Base-by-base conservation (phyloP, 805 yeast genomes). In the Tetrapisispora nanseiensis region DNA sequence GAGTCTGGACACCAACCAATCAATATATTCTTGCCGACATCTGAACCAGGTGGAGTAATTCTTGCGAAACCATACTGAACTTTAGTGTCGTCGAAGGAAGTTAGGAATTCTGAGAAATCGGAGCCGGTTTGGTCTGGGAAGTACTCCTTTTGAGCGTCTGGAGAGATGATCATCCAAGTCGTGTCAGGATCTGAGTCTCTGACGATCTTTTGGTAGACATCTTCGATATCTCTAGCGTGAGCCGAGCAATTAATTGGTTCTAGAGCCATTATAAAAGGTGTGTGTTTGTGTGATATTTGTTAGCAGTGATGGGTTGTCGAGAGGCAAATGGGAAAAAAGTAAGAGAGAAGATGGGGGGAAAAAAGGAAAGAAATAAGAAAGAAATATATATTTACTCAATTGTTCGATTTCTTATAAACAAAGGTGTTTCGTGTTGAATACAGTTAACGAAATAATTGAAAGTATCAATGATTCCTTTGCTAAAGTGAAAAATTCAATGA, bases 1-100 rank as follows among this genome's bases (percentile, higher is more conserved):
- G 90, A 85, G 62, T 92, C 97, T 6, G 98, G 98, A 66, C 95
- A 85, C 96, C 96, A 90, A 40, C 97, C 97, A 30, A 92, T 71
- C 37, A 92, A 69, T 26, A 90, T 74, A 50, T 85, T 70, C 68
- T 92, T 92, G 56, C 76, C 75, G 28, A 92, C 89, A 52, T 84
- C 92, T 4, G 95, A 82, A n/a, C 92, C 94, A 43, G 90, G 90
- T 43, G 90, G 95, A 44, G 79, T 77, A 37, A 90, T 86, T 42
- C 95, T 76, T 32, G 86, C 83, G 45, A 92, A 71, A 32, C 97
- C 98, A 55, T 81, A 92, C 67, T 89, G 95, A 46, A 89, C 86
- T 45, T 78, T 76, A 3, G 94, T 83, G 51, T 90, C 97, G 51
- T 80, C 82, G 60, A 92, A 90, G 47, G 83, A 76, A 29, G 75